Percentiles rank a stretch among this genome's conserved stretches.
These are phyloP conservation scores for Penicillium simplicissimum DNA, from an alignment of 495 filamentous ascomycete genomes.

Conservation along the genomic window DNA sequence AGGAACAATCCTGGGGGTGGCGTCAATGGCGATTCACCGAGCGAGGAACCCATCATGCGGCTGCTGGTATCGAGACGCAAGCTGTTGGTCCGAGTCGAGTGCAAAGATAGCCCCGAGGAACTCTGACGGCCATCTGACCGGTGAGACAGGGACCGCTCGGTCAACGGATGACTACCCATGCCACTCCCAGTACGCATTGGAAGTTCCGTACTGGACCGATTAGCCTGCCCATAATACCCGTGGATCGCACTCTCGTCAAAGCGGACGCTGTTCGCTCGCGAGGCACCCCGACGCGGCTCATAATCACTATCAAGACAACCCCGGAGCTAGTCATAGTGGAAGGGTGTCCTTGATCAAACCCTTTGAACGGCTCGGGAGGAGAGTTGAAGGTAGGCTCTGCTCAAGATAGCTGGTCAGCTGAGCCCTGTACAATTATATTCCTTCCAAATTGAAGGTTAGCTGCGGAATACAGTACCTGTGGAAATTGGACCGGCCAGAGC, in stretches of 20 bases:
- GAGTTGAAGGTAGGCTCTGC: slow-evolving; percentile 74
- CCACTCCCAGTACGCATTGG: slow-evolving; percentile 77
- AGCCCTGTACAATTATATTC: too few species aligned
- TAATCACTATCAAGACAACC: slow-evolving; percentile 74
- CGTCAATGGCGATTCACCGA: slow-evolving; percentile 65
- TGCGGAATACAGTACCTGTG: slow-evolving; percentile 59
- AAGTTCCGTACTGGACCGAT: slow-evolving; percentile 76
- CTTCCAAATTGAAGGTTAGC: slow-evolving; percentile 9
- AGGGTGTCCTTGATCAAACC: slow-evolving; percentile 78
- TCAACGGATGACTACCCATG: slow-evolving; percentile 78
- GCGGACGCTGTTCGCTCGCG: slow-evolving; percentile 95
- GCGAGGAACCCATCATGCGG: slow-evolving; percentile 61
- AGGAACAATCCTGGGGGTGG: slow-evolving; percentile 81
- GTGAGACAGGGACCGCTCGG: slow-evolving; percentile 87
- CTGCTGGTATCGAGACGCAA: slow-evolving; percentile 71
- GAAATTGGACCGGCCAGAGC: slow-evolving; percentile 66
- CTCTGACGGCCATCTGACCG: slow-evolving; percentile 97
- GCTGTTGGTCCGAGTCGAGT: slow-evolving; percentile 82
- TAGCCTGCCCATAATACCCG: slow-evolving; percentile 81
- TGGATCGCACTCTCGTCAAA: slow-evolving; percentile 97
- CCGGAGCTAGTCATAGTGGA: slow-evolving; percentile 61
- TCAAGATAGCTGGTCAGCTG: slow-evolving; percentile 4
- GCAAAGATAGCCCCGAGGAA: slow-evolving; percentile 79
- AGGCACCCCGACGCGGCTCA: slow-evolving; percentile 87
- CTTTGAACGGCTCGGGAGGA: slow-evolving; percentile 73